Percentiles rank a stretch among this genome's conserved stretches.
phyloP scores from a whole-genome alignment of 2,329 filamentous ascomycete species.

The Calonectria pseudoturangicola region DNA sequence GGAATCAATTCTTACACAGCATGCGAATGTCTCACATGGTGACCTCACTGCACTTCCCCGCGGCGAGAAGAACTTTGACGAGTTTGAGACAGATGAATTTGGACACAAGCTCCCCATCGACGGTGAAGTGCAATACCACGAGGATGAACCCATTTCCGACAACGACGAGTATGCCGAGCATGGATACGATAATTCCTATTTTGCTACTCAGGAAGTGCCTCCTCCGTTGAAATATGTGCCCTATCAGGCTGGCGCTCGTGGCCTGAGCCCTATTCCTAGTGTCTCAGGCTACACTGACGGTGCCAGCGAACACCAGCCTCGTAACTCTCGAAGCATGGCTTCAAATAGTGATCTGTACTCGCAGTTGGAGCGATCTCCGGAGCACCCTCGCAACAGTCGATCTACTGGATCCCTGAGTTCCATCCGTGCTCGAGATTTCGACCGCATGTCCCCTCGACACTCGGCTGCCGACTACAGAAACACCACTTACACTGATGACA shows the following conservation, averaged over 20 bases:
- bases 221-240: slow-evolving; percentile 80
- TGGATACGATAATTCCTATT: slow-evolving; percentile 68
- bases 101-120: slow-evolving; percentile 65
- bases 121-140: slow-evolving; percentile 67
- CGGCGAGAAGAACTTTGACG: slow-evolving; percentile 65
- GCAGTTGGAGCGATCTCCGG: slow-evolving; percentile 75
- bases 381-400: slow-evolving; percentile 58
- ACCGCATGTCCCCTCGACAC: slow-evolving; percentile 72
- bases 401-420: slow-evolving; percentile 60
- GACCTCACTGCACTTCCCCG: slow-evolving; percentile 74
- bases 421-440: slow-evolving; percentile 69
- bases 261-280: slow-evolving; percentile 92
- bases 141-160: slow-evolving; percentile 58
- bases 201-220: slow-evolving; percentile 77
- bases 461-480: slow-evolving; percentile 74
- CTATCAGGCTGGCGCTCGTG: slow-evolving; percentile 81
- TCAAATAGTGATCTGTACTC: slow-evolving; percentile 73
- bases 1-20: slow-evolving; percentile 79
- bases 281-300: slow-evolving; percentile 90
- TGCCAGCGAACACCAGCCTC: slow-evolving; percentile 75
- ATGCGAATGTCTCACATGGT: slow-evolving; percentile 78
- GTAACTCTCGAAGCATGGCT: slow-evolving; percentile 73
- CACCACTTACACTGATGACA: slow-evolving; percentile 70
- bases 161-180: slow-evolving; percentile 63
- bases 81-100: slow-evolving; percentile 68